Conservation (phyloP, 495 filamentous ascomycete genomes). For the Astrothelium macrocarpum region DNA sequence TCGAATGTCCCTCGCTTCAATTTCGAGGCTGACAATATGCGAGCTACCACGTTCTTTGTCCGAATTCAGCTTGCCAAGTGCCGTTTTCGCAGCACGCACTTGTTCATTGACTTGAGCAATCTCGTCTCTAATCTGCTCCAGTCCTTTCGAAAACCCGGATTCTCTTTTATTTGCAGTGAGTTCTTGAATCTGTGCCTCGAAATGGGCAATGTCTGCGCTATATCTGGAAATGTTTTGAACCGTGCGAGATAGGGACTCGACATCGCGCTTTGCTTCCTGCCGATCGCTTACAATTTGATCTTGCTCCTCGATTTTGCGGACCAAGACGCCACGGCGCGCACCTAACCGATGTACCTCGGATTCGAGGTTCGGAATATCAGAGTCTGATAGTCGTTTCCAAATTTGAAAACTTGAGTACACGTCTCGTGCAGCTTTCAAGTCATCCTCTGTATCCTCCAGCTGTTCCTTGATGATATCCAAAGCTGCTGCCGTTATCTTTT, state of each 20-base stretch:
- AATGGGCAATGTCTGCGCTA: slow-evolving; percentile 56
- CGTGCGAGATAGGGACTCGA: slow-evolving; percentile 64
- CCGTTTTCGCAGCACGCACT: slow-evolving; percentile 49
- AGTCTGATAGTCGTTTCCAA: slow-evolving; percentile 54
- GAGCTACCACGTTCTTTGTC: slow-evolving; percentile 65
- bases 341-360: slow-evolving; percentile 49
- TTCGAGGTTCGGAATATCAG: slow-evolving; percentile 60
- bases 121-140: slow-evolving; percentile 77
- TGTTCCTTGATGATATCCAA: slow-evolving; percentile 42
- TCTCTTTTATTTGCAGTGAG: slow-evolving; percentile 62
- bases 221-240: slow-evolving; percentile 68
- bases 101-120: slow-evolving; percentile 59
- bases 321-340: slow-evolving; percentile 46
- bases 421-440: slow-evolving; percentile 47
- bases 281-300: slow-evolving; percentile 59
- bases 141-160: slow-evolving; percentile 49
- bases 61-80: slow-evolving; percentile 49
- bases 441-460: slow-evolving; percentile 41
- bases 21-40: slow-evolving; percentile 57
- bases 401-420: slow-evolving; percentile 61
- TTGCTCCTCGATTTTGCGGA: slow-evolving; percentile 60
- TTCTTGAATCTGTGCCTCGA: slow-evolving; percentile 60
- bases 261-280: slow-evolving; percentile 56
- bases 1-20: slow-evolving; percentile 58
- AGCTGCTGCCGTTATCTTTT: slow-evolving; percentile 44